Base-by-base conservation (phyloP, 73 alveolate species). In the Urostyla sp. region DNA sequence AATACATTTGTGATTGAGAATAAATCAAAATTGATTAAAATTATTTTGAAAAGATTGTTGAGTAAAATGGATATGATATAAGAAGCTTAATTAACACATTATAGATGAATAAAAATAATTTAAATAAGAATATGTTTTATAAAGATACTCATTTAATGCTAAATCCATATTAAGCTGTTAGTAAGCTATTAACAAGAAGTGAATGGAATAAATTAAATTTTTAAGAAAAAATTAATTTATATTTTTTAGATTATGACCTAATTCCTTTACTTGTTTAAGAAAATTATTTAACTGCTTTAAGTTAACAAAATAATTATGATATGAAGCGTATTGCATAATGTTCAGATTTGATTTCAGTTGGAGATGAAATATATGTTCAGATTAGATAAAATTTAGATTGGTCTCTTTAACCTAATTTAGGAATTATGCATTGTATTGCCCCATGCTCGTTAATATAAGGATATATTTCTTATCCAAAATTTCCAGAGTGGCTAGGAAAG, bases 401-500 rank as follows among this genome's bases (percentile, higher is more conserved):
- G 99, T 63, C 92, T 36, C 72, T 96, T 20, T 90, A 95, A 72
- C 98, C 98, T n/a, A 84, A 89, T 63, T 78, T 89, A 59, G 98
- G 97, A 5, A 86, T 90, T 21, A 87, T 89, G 75, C 73, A 96
- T 32, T 55, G 91, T n/a, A 83, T 96, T 36, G 91, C 91, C 36
- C 98, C 98, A 11, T 67, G 96, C 7, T 43, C 38, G 28, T 20
- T 88, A 48, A 56, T 77, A 35, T 52, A 75, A 44, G 93, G 95
- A 0, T 89, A 60, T 53, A 87, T 90, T 6, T 92, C 95, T 40
- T 94, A 55, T 66, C 91, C 94, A 0, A 86, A 79, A 55, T 94
- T 94, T 46, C 99, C 99, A 0, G 98, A 92, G 87, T 83, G 90
- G 90, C 37, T 92, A 51, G 99, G 99, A 16, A 94, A 94, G 82